Evolutionary conservation across 148 eudicot genomes (phyloP), one percentile per base, ranked within the genome.

Genomic region (Dianthus caryophyllus): DNA sequence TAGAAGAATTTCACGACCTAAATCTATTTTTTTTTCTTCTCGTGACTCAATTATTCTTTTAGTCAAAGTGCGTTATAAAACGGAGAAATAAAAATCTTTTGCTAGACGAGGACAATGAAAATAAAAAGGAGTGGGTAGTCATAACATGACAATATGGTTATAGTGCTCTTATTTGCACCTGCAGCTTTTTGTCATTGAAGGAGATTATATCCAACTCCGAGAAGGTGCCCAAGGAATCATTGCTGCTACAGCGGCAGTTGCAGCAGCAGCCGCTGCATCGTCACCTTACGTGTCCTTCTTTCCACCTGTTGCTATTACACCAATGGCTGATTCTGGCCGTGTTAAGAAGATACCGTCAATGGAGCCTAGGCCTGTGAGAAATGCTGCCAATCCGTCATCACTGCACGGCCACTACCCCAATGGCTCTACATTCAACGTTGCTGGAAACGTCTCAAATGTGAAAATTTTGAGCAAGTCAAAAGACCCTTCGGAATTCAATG

Each of bases 181-280:
- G 71, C 84, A 95, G 99, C 83, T 95, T 53, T 95, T 90, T 77
- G 70, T 84, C 56, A 85, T 90, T 58, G 96, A n/a, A 91, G 99
- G 87, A 60, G 99, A 90, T 78, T 88, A 70, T 62, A 88, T 95
- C 71, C 87, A 85, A 77, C 94, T 87, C 44, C 76, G 89, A 73
- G 99, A 91, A 77, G 97, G 99, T 70, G 99, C 99, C 51, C 97
- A 90, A 75, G 91, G 89, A 75, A 88, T 82, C 30, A 85, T 95
- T 70, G 97, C 97, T 6, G 99, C 94, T 18, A 81, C 90, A 41
- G 79, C 91, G 59, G 99, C 99, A 83, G 90, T 95, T 51, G 87
- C 95, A 33, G 90, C 96, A 24, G 97, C 96, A 24, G 88, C 87
- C 16, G 84, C 88, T 49, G 87, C 87, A 27, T 61, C 89, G 15